Conservation (phyloP, 805 yeast species). For the Wickerhamiella kazuoi region DNA sequence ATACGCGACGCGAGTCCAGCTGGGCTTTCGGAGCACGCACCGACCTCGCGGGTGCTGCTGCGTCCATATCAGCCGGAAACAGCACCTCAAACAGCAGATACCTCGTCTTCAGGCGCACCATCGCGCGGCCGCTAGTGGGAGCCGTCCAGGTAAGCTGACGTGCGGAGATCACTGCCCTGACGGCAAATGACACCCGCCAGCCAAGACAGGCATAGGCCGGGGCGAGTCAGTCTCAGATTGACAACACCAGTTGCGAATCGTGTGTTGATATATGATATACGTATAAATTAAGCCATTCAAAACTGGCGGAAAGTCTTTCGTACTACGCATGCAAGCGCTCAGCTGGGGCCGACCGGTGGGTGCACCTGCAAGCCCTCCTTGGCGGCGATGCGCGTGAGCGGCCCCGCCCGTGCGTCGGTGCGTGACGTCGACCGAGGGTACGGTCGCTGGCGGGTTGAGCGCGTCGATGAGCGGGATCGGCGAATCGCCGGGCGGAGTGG, state of each 20-base stretch:
- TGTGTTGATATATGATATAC: too few relatives aligned
- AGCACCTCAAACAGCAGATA: conserved; percentile 67
- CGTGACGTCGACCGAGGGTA: background rate
- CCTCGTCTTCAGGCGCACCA: conserved; percentile 82
- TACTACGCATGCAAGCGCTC: too few relatives aligned
- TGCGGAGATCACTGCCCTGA: too few relatives aligned
- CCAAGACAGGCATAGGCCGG: too few relatives aligned
- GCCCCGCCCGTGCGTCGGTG: background rate
- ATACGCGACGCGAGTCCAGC: conserved; percentile 33
- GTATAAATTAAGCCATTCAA: too few relatives aligned
- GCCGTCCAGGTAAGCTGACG: too few relatives aligned
- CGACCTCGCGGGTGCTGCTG: conserved; percentile 4
- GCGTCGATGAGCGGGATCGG: background rate
- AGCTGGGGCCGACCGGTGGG: background rate
- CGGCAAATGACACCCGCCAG: too few relatives aligned
- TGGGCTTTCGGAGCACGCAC: conserved; percentile 9
- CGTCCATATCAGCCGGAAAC: conserved; percentile 33
- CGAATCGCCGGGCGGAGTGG: background rate
- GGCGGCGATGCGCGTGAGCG: background rate
- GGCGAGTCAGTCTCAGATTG: too few relatives aligned
- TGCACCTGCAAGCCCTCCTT: background rate
- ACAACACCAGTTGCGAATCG: too few relatives aligned
- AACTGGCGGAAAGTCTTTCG: too few relatives aligned
- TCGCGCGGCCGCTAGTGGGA: too few relatives aligned
- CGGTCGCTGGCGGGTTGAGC: background rate